Evolutionary conservation across 768 basidiomycete species (phyloP).

Genomic region (Pluteus cervinus): DNA sequence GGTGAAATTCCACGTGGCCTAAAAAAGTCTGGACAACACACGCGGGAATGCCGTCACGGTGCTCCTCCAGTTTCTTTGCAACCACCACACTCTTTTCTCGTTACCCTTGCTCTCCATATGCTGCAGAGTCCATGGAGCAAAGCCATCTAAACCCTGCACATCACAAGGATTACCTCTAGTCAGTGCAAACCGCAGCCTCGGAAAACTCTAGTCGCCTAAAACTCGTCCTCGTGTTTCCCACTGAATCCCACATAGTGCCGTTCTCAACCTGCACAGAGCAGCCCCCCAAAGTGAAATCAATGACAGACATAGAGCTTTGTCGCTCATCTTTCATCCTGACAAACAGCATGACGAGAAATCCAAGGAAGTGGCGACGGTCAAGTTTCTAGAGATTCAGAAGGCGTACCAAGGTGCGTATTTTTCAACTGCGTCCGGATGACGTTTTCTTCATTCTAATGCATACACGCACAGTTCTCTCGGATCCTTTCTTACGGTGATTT

Average conservation of each 20-base stretch:
- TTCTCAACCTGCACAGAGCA: conserved; percentile 63
- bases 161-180: conserved; percentile 13
- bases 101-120: no score
- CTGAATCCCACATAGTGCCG: no score
- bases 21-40: no score
- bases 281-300: conserved; percentile 68
- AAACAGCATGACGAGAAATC: conserved; percentile 57
- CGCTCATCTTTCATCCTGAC: conserved; percentile 82
- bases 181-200: neutral
- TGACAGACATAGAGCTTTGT: conserved; percentile 65
- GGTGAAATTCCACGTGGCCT: no score
- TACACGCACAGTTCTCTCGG: conserved; percentile 52
- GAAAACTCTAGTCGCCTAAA: neutral
- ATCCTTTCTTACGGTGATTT: conserved; percentile 58
- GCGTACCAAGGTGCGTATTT: conserved; percentile 66
- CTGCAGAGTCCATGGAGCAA: no score
- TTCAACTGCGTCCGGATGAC: neutral
- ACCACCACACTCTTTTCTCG: no score
- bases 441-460: conserved; percentile 2
- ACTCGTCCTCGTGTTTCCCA: no score
- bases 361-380: conserved; percentile 54
- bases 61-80: no score
- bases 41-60: no score
- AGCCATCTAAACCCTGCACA: no score
- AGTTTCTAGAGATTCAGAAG: conserved; percentile 73